A percentile compares a stretch with the other conserved stretches of the same genome.
phyloP scores from a whole-genome alignment of 768 basidiomycete species.

The Symmetrospora coprosmae region DNA sequence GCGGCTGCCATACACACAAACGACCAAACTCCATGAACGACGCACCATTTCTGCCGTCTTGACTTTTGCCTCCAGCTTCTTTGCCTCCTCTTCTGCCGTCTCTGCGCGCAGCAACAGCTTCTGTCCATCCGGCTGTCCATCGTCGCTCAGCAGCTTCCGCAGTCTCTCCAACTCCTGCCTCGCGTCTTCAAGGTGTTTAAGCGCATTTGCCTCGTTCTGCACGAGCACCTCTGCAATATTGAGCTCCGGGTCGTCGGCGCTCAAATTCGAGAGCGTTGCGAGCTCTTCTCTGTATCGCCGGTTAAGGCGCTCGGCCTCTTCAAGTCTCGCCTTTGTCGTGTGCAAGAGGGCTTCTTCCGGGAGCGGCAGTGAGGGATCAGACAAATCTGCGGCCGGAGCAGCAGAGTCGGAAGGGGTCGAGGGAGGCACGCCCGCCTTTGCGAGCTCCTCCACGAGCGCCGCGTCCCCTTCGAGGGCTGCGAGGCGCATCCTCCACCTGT shows the following conservation, averaged over 20 bases:
- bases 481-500: slow-evolving; percentile 57
- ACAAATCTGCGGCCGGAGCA: slow-evolving; percentile 18
- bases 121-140: slow-evolving; percentile 45
- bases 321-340: slow-evolving; percentile 48
- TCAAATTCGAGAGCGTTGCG: too few relatives aligned
- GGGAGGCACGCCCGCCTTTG: neutral
- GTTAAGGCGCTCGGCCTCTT: slow-evolving; percentile 45
- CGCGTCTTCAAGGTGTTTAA: slow-evolving; percentile 28
- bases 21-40: slow-evolving; percentile 6
- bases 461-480: slow-evolving; percentile 58
- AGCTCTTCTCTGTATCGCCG: too few relatives aligned
- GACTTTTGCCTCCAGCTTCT: slow-evolving; percentile 49
- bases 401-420: neutral
- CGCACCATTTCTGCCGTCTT: slow-evolving; percentile 54
- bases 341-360: slow-evolving; percentile 29
- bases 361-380: neutral
- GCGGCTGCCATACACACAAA: too few relatives aligned
- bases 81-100: slow-evolving; percentile 55
- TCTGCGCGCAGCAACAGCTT: slow-evolving; percentile 47
- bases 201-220: slow-evolving; percentile 34
- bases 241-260: slow-evolving; percentile 42
- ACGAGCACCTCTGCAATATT: slow-evolving; percentile 44
- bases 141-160: slow-evolving; percentile 49
- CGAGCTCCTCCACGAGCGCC: slow-evolving; percentile 51
- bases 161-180: slow-evolving; percentile 45